Conservation (phyloP, 495 filamentous ascomycete species). For the Neurospora hispaniola region DNA sequence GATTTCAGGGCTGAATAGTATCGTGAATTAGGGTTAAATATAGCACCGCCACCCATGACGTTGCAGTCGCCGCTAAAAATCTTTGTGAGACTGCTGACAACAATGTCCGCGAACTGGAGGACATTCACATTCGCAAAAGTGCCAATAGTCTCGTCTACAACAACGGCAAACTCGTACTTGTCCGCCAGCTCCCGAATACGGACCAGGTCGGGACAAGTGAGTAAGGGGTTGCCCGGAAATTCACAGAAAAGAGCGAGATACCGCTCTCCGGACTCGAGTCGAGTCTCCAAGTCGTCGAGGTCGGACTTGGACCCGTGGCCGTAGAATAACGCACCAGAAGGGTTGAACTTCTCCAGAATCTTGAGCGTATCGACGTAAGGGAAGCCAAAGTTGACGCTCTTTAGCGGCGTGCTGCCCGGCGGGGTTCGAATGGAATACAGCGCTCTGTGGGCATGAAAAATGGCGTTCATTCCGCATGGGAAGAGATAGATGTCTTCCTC, state of each 20-base stretch:
- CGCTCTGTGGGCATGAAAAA: constrained; percentile 75
- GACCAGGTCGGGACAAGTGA: constrained; percentile 71
- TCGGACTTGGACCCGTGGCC: constrained; percentile 73
- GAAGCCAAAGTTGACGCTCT: constrained; percentile 73
- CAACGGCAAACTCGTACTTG: constrained; percentile 76
- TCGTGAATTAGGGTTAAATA: constrained; percentile 69
- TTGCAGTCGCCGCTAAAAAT: constrained; percentile 96
- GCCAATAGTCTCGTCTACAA: constrained; percentile 92
- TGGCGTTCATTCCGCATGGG: constrained; percentile 87
- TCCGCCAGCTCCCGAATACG: constrained; percentile 75
- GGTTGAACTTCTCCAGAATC: constrained; percentile 87
- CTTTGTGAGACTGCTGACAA: constrained; percentile 90
- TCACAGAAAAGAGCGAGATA: constrained; percentile 88
- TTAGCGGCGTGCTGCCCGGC: constrained; percentile 31
- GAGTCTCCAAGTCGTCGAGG: constrained; percentile 72
- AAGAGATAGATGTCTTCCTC: constrained; percentile 86
- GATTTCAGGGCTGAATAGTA: constrained; percentile 62
- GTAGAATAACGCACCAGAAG: constrained; percentile 74
- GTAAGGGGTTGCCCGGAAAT: constrained; percentile 84
- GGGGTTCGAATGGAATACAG: constrained; percentile 44
- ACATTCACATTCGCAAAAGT: constrained; percentile 95
- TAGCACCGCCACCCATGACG: constrained; percentile 88
- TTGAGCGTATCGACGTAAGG: constrained; percentile 96
- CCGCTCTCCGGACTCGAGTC: constrained; percentile 60
- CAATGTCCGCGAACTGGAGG: constrained; percentile 76